Percentiles rank a stretch among this genome's conserved stretches.
phyloP scores from a whole-genome alignment of 148 eudicot species.

The Rhododendron griersonianum region DNA sequence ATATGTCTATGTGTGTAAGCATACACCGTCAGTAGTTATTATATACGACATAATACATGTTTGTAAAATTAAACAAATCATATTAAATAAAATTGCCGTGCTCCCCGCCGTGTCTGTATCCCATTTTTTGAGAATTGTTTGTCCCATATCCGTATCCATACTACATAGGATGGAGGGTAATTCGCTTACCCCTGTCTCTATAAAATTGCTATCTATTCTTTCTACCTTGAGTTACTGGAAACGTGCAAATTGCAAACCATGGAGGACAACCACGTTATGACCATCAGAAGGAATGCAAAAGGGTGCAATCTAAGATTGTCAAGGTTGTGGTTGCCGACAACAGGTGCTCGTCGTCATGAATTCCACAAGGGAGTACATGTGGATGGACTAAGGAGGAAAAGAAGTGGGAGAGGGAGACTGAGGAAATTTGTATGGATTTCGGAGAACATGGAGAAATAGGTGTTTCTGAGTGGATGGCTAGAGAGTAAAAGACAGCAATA shows the following conservation, averaged over 20 bases:
- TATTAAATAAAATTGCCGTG: too few relatives aligned
- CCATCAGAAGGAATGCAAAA: neutral
- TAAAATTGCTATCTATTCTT: neutral
- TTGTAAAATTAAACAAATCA: neutral
- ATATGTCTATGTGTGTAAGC: neutral
- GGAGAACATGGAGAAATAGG: neutral
- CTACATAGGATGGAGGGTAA: neutral
- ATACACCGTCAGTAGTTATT: neutral
- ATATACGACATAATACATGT: too few relatives aligned
- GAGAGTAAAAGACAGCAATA: neutral
- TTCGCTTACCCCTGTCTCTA: neutral
- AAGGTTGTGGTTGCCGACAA: neutral
- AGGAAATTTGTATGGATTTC: too few relatives aligned
- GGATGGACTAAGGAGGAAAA: neutral
- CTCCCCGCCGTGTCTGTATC: neutral
- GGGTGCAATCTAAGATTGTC: neutral
- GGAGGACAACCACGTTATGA: neutral
- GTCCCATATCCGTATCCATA: neutral
- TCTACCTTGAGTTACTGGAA: too few relatives aligned
- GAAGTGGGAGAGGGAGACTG: neutral
- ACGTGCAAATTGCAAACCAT: neutral
- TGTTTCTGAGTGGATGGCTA: neutral
- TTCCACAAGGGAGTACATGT: neutral
- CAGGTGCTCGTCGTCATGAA: neutral
- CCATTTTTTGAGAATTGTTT: neutral